These are phyloP conservation scores for Mimosa bimucronata DNA, from an alignment of 306 rosid species.

Conservation along the genomic window DNA sequence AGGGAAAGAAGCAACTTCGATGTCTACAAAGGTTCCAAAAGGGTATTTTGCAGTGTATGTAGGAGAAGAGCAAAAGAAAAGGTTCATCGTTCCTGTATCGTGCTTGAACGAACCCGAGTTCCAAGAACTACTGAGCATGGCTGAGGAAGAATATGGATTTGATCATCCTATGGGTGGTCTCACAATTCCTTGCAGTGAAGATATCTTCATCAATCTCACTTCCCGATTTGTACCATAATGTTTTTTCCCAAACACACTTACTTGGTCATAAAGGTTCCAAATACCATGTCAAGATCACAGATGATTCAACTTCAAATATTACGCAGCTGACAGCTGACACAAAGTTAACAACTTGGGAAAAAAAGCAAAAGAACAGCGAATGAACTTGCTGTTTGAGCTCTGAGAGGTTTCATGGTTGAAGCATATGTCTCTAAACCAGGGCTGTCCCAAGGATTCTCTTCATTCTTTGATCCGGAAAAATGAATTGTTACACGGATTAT, in stretches of 20 bases:
- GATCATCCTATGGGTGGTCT: constrained; percentile 56
- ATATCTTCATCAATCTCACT: constrained; percentile 44
- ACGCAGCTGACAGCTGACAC: neutral
- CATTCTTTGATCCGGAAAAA: constrained; percentile 4
- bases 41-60: constrained; percentile 62
- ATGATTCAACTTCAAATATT: neutral
- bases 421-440: neutral
- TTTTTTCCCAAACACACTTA: neutral
- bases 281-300: neutral
- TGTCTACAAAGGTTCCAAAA: constrained; percentile 3
- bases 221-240: constrained; percentile 16
- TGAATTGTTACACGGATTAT: neutral
- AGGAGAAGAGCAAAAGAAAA: constrained; percentile 49
- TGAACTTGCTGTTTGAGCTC: neutral
- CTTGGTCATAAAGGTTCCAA: neutral
- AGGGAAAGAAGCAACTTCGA: neutral
- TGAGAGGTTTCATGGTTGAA: neutral
- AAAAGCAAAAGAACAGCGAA: neutral
- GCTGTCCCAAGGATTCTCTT: neutral
- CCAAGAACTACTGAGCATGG: constrained; percentile 40
- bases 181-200: constrained; percentile 55
- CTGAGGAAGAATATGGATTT: constrained; percentile 57
- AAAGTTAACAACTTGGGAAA: neutral
- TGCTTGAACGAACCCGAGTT: constrained; percentile 47
- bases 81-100: constrained; percentile 57